Evolutionary conservation across 805 yeast species (phyloP).

Genomic region (Priceomyces fermenticarens): DNA sequence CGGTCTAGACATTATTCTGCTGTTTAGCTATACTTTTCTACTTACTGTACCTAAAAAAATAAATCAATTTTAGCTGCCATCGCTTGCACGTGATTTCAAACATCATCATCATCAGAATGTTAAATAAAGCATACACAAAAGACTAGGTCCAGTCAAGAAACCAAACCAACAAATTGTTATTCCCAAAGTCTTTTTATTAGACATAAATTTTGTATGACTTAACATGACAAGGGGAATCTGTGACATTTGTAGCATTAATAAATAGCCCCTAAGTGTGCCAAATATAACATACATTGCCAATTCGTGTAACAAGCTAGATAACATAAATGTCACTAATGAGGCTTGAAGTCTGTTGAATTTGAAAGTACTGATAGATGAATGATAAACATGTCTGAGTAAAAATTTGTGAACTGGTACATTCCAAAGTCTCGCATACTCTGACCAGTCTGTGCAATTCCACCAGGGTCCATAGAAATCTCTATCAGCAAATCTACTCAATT

Average conservation of each 20-base stretch:
- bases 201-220: slow-evolving; percentile 57
- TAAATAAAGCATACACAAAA: slow-evolving; percentile 80
- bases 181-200: slow-evolving; percentile 58
- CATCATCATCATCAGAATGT: slow-evolving; percentile 51
- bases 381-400: slow-evolving; percentile 89
- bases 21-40: neutral
- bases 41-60: neutral
- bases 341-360: slow-evolving; percentile 65
- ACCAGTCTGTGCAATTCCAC: slow-evolving; percentile 97
- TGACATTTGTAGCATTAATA: slow-evolving; percentile 76
- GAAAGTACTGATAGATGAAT: slow-evolving; percentile 77
- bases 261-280: slow-evolving; percentile 73
- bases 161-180: slow-evolving; percentile 90
- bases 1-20: slow-evolving; percentile 80
- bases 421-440: slow-evolving; percentile 91
- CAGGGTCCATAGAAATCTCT: slow-evolving; percentile 92
- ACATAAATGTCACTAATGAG: slow-evolving; percentile 69
- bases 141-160: slow-evolving; percentile 82
- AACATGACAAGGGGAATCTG: slow-evolving; percentile 79
- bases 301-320: slow-evolving; percentile 86
- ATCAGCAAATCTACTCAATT: slow-evolving; percentile 81
- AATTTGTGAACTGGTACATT: slow-evolving; percentile 91
- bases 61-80: neutral
- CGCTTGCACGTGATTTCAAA: slow-evolving; percentile 1
- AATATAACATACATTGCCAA: slow-evolving; percentile 88